Evolutionary conservation across 768 basidiomycete genomes (phyloP).

Genomic region (Lactifluus hygrophoroides): DNA sequence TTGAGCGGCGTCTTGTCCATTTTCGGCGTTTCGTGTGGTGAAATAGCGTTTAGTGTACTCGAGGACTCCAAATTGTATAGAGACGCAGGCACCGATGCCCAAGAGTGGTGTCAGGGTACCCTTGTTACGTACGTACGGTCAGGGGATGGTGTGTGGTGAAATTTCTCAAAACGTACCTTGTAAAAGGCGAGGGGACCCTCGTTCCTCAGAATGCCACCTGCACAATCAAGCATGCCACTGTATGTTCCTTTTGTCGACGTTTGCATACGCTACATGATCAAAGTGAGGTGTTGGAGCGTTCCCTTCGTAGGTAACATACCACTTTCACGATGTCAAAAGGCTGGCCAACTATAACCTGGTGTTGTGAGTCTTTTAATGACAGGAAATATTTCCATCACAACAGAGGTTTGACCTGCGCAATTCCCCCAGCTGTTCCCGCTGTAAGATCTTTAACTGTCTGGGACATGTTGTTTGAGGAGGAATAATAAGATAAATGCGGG

Average conservation of each 20-base stretch:
- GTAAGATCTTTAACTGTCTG: slow-evolving; percentile 81
- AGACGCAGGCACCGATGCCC: slow-evolving; percentile 91
- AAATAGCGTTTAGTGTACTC: slow-evolving; percentile 82
- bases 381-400: slow-evolving; percentile 1
- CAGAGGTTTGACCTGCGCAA: slow-evolving; percentile 58
- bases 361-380: slow-evolving; percentile 12
- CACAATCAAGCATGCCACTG: slow-evolving; percentile 80
- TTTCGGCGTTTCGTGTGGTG: slow-evolving; percentile 46
- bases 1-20: slow-evolving; percentile 55
- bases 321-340: slow-evolving; percentile 98
- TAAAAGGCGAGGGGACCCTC: slow-evolving; percentile 94
- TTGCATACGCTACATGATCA: slow-evolving; percentile 70
- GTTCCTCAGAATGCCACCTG: slow-evolving; percentile 80
- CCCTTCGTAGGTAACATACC: slow-evolving; percentile 40
- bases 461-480: slow-evolving; percentile 25
- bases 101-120: slow-evolving; percentile 85
- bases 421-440: slow-evolving; percentile 86
- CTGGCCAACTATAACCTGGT: slow-evolving; percentile 79
- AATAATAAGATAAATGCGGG: neutral
- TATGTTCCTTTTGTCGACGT: slow-evolving; percentile 88
- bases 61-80: slow-evolving; percentile 90
- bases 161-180: slow-evolving; percentile 47
- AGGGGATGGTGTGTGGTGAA: neutral
- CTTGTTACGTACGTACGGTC: slow-evolving; percentile 33
- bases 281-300: slow-evolving; percentile 14